A percentile compares a stretch with the other conserved stretches of the same genome.
phyloP scores from a whole-genome alignment of 805 yeast genomes.

The Candida qinlingensis region DNA sequence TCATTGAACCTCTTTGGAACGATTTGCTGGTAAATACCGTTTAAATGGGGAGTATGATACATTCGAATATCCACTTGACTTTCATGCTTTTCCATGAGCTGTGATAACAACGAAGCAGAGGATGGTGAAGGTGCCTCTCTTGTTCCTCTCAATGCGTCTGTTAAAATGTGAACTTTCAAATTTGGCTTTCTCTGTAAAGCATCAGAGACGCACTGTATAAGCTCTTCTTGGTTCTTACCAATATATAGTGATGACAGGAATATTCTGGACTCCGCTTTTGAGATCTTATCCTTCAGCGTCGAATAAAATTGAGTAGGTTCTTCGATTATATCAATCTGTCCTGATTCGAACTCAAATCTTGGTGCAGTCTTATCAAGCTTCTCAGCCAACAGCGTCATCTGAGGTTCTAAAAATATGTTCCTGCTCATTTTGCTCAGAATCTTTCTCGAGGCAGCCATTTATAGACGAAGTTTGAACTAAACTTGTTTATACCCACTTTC shows the following conservation, averaged over 20 bases:
- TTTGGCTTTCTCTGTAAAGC: constrained; percentile 58
- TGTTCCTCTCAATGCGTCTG: constrained; percentile 90
- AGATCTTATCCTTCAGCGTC: constrained; percentile 56
- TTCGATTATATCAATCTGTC: constrained; percentile 54
- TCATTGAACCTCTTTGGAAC: constrained; percentile 87
- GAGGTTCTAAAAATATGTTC: constrained; percentile 33
- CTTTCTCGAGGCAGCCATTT: neutral
- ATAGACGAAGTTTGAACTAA: neutral
- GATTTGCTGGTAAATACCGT: constrained; percentile 56
- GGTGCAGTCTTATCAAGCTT: constrained; percentile 65
- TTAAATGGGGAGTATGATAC: constrained; percentile 84
- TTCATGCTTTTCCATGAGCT: constrained; percentile 60
- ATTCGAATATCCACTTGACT: constrained; percentile 71
- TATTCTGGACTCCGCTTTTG: constrained; percentile 55
- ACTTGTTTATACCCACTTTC: too few relatives aligned
- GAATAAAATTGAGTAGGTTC: constrained; percentile 72
- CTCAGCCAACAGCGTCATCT: constrained; percentile 36
- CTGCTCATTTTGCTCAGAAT: neutral
- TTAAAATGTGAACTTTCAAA: constrained; percentile 63
- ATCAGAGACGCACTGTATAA: constrained; percentile 53
- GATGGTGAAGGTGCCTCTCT: constrained; percentile 78
- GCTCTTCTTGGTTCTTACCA: constrained; percentile 77
- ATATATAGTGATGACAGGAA: constrained; percentile 83
- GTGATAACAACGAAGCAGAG: constrained; percentile 70
- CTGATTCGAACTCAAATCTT: constrained; percentile 51